Evolutionary conservation across 345 rosid genomes (phyloP).

Genomic region (Murraya koenigii): DNA sequence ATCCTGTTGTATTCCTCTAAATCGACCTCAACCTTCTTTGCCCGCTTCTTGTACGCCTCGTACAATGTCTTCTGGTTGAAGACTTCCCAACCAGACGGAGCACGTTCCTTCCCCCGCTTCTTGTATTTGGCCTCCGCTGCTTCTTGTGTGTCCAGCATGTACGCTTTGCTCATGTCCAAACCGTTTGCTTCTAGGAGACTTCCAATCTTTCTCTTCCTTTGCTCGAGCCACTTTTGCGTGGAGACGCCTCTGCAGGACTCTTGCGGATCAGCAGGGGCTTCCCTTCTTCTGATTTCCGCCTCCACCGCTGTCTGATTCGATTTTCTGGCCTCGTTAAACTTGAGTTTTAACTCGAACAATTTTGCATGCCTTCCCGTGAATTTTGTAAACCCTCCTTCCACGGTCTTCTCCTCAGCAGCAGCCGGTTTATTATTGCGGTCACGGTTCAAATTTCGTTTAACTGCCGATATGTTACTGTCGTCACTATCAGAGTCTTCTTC

Average conservation of each 20-base stretch:
- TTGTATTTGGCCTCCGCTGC: constrained; percentile 85
- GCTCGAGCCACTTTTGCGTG: constrained; percentile 89
- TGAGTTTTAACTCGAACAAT: constrained; percentile 70
- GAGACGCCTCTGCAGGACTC: constrained; percentile 76
- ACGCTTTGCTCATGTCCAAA: constrained; percentile 76
- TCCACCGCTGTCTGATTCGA: constrained; percentile 83
- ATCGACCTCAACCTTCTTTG: constrained; percentile 70
- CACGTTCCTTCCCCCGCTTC: constrained; percentile 94
- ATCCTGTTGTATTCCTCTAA: constrained; percentile 78
- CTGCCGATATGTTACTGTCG: neutral
- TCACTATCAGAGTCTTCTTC: constrained; percentile 50
- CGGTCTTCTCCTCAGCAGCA: constrained; percentile 29
- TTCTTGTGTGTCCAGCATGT: constrained; percentile 90
- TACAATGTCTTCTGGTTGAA: constrained; percentile 88
- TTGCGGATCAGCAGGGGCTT: constrained; percentile 38
- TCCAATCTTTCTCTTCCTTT: constrained; percentile 84
- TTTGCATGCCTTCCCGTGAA: constrained; percentile 84
- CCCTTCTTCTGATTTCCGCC: constrained; percentile 85
- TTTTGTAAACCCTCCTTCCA: constrained; percentile 49
- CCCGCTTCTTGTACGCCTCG: constrained; percentile 80
- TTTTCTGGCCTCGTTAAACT: constrained; percentile 91
- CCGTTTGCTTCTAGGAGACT: constrained; percentile 88
- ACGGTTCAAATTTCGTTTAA: too few species aligned
- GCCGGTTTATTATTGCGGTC: constrained; percentile 18
- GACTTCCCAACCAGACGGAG: constrained; percentile 97